Percentiles rank a stretch among this genome's conserved stretches.
Evolutionary conservation across 2,329 filamentous ascomycete species (phyloP).

Genomic region (Calonectria hawksworthii): DNA sequence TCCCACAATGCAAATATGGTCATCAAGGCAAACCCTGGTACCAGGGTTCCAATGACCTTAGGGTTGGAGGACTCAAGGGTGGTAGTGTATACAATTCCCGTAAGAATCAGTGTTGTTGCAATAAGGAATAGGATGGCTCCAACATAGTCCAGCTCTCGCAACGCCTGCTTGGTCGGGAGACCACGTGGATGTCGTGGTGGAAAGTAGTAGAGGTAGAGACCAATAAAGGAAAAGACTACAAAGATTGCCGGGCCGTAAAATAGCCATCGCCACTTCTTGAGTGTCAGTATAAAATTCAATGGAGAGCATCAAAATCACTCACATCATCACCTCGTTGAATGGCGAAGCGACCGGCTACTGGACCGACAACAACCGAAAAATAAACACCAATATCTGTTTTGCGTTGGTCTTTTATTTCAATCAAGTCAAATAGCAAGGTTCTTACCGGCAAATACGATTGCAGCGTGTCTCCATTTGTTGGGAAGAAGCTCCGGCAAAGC

Average conservation of each 20-base stretch:
- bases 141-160: slow-evolving; percentile 56
- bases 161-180: slow-evolving; percentile 50
- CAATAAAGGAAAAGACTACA: slow-evolving; percentile 59
- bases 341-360: slow-evolving; percentile 60
- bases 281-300: neutral
- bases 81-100: slow-evolving; percentile 56
- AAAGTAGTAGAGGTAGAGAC: slow-evolving; percentile 55
- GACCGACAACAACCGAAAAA: slow-evolving; percentile 60
- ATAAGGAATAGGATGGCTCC: slow-evolving; percentile 54
- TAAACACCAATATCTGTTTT: slow-evolving; percentile 54
- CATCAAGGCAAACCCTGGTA: slow-evolving; percentile 52
- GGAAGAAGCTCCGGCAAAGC: slow-evolving; percentile 62
- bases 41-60: slow-evolving; percentile 54
- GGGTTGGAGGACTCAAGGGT: slow-evolving; percentile 51
- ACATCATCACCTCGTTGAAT: slow-evolving; percentile 49
- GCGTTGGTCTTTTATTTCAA: neutral
- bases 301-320: neutral
- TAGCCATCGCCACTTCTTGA: slow-evolving; percentile 57
- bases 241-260: slow-evolving; percentile 60
- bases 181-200: slow-evolving; percentile 51
- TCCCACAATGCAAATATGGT: slow-evolving; percentile 56
- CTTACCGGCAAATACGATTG: slow-evolving; percentile 54
- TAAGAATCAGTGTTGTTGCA: slow-evolving; percentile 53
- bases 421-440: neutral
- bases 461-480: slow-evolving; percentile 63